Percentiles rank a stretch among this genome's conserved stretches.
These are phyloP conservation scores for Neonectria punicea DNA, from an alignment of 2,329 filamentous ascomycete species.

Conservation along the genomic window DNA sequence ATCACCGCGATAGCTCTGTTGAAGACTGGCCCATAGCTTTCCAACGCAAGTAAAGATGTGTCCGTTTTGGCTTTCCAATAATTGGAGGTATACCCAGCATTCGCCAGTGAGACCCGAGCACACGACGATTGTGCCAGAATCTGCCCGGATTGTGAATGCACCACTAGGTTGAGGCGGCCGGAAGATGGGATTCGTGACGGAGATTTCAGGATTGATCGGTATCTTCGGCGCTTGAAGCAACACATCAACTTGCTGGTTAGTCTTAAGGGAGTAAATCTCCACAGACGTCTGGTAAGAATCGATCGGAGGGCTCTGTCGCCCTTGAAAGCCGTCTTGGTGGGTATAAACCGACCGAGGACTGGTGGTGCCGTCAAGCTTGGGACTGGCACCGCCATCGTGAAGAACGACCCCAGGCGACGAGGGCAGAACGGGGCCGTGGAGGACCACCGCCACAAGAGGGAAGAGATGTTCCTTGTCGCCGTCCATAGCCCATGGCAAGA, in stretches of 20 bases:
- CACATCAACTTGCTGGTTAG: conserved; percentile 76
- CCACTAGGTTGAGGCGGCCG: conserved; percentile 76
- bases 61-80: conserved; percentile 54
- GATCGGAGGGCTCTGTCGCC: conserved; percentile 52
- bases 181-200: conserved; percentile 71
- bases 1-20: conserved; percentile 65
- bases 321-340: conserved; percentile 51
- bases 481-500: conserved; percentile 75
- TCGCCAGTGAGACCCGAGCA: conserved; percentile 88
- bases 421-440: conserved; percentile 79
- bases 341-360: conserved; percentile 54
- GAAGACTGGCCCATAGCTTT: conserved; percentile 92
- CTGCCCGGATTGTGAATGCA: conserved; percentile 78
- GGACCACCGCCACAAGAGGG: conserved; percentile 80
- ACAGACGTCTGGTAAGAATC: conserved; percentile 86
- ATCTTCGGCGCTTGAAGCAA: conserved; percentile 77
- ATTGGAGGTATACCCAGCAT: conserved; percentile 78
- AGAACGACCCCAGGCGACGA: conserved; percentile 49
- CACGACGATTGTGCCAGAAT: conserved; percentile 76
- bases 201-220: conserved; percentile 63
- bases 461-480: conserved; percentile 66
- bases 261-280: conserved; percentile 86
- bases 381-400: conserved; percentile 52
- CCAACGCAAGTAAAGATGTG: conserved; percentile 74
- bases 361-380: conserved; percentile 54